Conservation (phyloP, 1,284 basidiomycete species). For the Bondarzewia mesenterica region DNA sequence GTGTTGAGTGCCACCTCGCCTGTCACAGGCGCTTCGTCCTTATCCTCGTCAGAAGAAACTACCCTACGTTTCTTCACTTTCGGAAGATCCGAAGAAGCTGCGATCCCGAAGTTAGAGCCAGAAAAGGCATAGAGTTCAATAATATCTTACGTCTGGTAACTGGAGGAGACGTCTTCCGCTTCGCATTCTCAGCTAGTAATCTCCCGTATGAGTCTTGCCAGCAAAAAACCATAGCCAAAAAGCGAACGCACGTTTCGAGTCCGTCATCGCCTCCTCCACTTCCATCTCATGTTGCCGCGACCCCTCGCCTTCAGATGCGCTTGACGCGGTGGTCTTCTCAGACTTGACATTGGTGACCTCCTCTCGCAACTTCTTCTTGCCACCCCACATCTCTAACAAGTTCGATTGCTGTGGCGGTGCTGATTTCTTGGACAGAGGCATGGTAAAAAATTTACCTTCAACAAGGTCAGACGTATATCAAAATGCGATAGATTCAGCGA, state of each 20-base stretch:
- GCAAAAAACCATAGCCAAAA: not conserved
- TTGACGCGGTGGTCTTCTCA: not conserved
- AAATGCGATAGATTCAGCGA: not conserved
- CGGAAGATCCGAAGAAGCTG: not conserved
- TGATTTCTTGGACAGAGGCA: slow-evolving; percentile 56
- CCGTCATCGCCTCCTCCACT: not conserved
- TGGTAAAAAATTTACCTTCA: slow-evolving; percentile 62
- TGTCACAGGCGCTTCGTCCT: slow-evolving; percentile 10
- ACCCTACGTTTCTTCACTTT: slow-evolving; percentile 8
- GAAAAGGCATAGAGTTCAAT: too few species aligned
- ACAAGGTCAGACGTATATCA: not conserved
- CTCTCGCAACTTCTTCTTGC: slow-evolving; percentile 13
- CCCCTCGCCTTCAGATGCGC: not conserved
- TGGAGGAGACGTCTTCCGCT: not conserved
- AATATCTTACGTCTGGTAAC: not conserved
- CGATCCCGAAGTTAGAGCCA: not conserved
- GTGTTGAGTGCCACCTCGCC: too few species aligned
- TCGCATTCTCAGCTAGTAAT: not conserved
- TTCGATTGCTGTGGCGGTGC: slow-evolving; percentile 62
- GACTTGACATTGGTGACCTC: slow-evolving; percentile 1
- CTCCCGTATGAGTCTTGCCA: not conserved
- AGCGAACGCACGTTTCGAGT: not conserved
- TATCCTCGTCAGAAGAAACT: slow-evolving; percentile 15
- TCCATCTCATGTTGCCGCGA: not conserved
- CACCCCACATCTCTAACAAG: slow-evolving; percentile 64